phyloP scores from a whole-genome alignment of 2,329 filamentous ascomycete species.

The Talaromyces marneffei region DNA sequence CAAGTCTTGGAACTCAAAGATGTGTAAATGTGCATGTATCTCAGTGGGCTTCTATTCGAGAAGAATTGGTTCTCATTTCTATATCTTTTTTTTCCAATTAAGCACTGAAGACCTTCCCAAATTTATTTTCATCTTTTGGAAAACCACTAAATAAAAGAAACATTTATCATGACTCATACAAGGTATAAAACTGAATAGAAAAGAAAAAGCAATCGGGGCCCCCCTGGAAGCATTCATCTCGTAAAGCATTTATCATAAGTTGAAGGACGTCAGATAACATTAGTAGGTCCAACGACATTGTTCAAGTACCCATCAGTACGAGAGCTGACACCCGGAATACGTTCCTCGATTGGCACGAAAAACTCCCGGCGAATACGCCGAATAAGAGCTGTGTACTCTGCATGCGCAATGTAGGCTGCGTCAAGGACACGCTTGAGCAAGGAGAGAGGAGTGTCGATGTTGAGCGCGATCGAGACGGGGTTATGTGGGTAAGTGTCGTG shows the following conservation, averaged over 20 bases:
- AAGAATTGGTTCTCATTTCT: not conserved
- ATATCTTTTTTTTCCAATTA: not conserved
- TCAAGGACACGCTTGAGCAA: constrained; percentile 10
- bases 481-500: not conserved
- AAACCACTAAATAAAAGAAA: not conserved
- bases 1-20: not conserved
- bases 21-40: not conserved
- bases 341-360: constrained; percentile 8
- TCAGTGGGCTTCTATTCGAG: not conserved
- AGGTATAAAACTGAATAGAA: not conserved
- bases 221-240: not conserved
- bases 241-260: not conserved
- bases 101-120: not conserved
- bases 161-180: not conserved
- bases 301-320: constrained; percentile 7
- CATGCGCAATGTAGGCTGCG: not conserved
- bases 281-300: constrained; percentile 3
- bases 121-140: not conserved
- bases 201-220: not conserved
- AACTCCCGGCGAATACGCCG: constrained; percentile 4
- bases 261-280: constrained; percentile 4
- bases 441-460: constrained; percentile 4
- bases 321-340: constrained; percentile 4
- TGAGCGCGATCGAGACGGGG: not conserved
- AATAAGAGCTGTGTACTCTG: not conserved